Evolutionary conservation across 208 protist genomes (phyloP), one percentile per base, ranked within the genome.

Genomic region (Eutreptiella sp.): DNA sequence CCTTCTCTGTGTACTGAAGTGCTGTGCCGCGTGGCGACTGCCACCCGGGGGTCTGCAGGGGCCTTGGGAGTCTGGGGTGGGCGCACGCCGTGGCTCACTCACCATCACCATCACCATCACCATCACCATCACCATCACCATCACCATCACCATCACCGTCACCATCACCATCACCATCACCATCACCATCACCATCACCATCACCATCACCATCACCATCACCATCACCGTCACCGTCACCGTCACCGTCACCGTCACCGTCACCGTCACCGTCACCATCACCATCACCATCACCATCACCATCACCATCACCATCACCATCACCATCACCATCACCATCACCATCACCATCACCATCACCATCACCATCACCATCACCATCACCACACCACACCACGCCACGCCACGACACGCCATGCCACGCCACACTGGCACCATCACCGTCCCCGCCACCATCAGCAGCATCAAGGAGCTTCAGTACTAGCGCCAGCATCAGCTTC

Each of bases 391-490:
- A n/a, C n/a, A n/a, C n/a, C n/a, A n/a, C 26, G 46, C 11, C 28
- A 5, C 43, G 55, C 55, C n/a, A n/a, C n/a, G n/a, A n/a, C n/a
- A n/a, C n/a, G n/a, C n/a, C n/a, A n/a, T n/a, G n/a, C n/a, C n/a
- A 4, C 55, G 42, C 35, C 16, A 21, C 16, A 19, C 45, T 7
- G 46, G 9, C 23, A 16, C 58, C n/a, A n/a, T 26, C 19, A 66
- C 48, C 34, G 57, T 61, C 50, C n/a, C 47, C 21, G 62, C 61
- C n/a, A 67, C 62, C 3, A 38, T 67, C n/a, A n/a, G n/a, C n/a
- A n/a, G n/a, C n/a, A n/a, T n/a, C n/a, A n/a, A n/a, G n/a, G n/a
- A n/a, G n/a, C n/a, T n/a, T n/a, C n/a, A n/a, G n/a, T n/a, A n/a
- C n/a, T n/a, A n/a, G n/a, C n/a, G n/a, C n/a, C n/a, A n/a, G n/a